Conservation (phyloP, 2,329 filamentous ascomycete genomes). For the Fusarium palustre region DNA sequence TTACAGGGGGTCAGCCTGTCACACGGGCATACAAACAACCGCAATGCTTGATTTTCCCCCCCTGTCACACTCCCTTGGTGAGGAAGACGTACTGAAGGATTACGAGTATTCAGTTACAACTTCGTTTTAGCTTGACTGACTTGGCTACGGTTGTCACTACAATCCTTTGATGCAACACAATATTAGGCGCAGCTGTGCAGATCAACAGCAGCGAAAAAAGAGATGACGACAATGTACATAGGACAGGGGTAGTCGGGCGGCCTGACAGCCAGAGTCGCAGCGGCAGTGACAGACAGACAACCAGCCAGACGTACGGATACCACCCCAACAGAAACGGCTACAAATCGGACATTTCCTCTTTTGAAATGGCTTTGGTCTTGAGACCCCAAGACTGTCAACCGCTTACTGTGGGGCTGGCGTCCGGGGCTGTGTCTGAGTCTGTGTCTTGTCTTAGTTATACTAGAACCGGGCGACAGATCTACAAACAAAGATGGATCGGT, state of each 20-base stretch:
- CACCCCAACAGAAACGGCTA: neutral
- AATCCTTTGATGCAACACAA: neutral
- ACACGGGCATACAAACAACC: neutral
- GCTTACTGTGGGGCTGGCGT: neutral
- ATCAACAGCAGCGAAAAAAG: neutral
- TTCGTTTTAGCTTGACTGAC: slow-evolving; percentile 3
- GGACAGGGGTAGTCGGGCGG: neutral
- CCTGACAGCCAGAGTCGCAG: neutral
- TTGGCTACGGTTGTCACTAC: neutral
- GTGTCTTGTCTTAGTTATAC: neutral
- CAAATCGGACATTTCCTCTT: slow-evolving; percentile 12
- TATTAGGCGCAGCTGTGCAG: neutral
- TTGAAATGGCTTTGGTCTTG: neutral
- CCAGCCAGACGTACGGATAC: neutral
- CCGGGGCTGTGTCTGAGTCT: neutral
- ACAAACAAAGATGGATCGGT: neutral
- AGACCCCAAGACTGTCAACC: neutral
- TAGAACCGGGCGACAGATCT: neutral
- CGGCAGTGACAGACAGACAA: neutral
- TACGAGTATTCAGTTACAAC: neutral
- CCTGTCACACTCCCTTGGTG: neutral
- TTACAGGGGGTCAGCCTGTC: neutral
- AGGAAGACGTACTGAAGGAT: neutral
- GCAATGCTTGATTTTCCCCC: neutral
- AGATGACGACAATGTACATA: slow-evolving; percentile 15